Percentiles rank a stretch among this genome's conserved stretches.
phyloP scores from a whole-genome alignment of 768 basidiomycete species.

The Naganishia kalamii region DNA sequence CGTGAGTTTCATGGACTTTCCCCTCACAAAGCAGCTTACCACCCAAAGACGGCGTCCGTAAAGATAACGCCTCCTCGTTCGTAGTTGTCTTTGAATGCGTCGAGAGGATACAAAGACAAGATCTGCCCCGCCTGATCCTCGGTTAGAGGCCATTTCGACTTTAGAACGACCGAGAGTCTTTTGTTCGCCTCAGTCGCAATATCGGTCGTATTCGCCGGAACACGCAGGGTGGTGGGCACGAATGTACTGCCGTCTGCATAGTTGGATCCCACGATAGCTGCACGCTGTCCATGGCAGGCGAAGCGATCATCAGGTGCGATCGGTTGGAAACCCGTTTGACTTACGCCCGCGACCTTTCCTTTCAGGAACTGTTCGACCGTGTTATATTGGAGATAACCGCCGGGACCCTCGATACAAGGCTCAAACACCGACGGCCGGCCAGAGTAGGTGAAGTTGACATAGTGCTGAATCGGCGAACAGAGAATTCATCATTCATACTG shows the following conservation, averaged over 20 bases:
- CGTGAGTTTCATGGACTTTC: background rate
- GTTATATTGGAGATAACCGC: conserved; percentile 13
- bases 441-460: conserved; percentile 10
- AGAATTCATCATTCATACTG: background rate
- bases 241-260: conserved; percentile 17
- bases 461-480: background rate
- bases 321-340: background rate
- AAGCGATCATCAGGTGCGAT: background rate
- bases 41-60: conserved; percentile 12
- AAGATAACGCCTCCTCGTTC: conserved; percentile 12
- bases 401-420: conserved; percentile 17
- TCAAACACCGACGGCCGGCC: conserved; percentile 17
- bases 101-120: conserved; percentile 5
- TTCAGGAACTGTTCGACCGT: conserved; percentile 2
- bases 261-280: conserved; percentile 12
- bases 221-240: conserved; percentile 2
- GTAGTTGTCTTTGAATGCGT: conserved; percentile 15
- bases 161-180: background rate
- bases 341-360: conserved; percentile 7
- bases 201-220: conserved; percentile 1
- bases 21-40: background rate
- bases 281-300: background rate
- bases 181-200: conserved; percentile 2
- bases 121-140: conserved; percentile 2
- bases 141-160: conserved; percentile 7